Evolutionary conservation across 2,329 filamentous ascomycete genomes (phyloP), one percentile per base, ranked within the genome.

Genomic region (Calonectria leucothoes): DNA sequence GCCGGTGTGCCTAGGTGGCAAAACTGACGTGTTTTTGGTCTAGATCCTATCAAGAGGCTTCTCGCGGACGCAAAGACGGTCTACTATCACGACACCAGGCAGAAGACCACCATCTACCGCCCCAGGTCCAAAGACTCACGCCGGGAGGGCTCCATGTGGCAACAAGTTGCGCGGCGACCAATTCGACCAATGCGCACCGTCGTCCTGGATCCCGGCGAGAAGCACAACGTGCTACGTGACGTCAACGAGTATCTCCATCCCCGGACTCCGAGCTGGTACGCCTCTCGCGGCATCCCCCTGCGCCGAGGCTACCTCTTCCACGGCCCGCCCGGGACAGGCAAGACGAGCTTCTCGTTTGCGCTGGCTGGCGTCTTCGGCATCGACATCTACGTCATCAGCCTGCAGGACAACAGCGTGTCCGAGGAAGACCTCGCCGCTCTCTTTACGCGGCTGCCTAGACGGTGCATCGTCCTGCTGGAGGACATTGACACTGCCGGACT

Each of bases 181-280:
- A 91, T 93, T 8, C 86, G 94, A 20, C 92, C 93, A 0, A 93
- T 96, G 87, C 88, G 89, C 64, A 96, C 94, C 0, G 94, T 97
- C 1, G 92, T 95, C 2, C 87, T 97, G 6, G 93, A 95, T 75
- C 85, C 88, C 11, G 82, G 87, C 57, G 90, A 94, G 79, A 96
- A 96, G 83, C 85, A 88, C 2, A 87, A 88, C 37, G 87, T 96
- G 4, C 84, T 96, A 12, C 86, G 86, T 31, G 94, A 97, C 78
- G 93, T 96, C 79, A 94, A 94, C 76, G 94, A 95, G 78, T 96
- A 95, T 75, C 87, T 97, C 0, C 91, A 95, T 68, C 93, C 94
- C 0, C 86, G 88, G 0, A 94, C 92, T 0, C 90, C 91, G 1
- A 87, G 88, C 12, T 96, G 94, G 93, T 96, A 96, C 79, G 91